phyloP scores from a whole-genome alignment of 2,329 filamentous ascomycete genomes.

The Nothophoma quercina region DNA sequence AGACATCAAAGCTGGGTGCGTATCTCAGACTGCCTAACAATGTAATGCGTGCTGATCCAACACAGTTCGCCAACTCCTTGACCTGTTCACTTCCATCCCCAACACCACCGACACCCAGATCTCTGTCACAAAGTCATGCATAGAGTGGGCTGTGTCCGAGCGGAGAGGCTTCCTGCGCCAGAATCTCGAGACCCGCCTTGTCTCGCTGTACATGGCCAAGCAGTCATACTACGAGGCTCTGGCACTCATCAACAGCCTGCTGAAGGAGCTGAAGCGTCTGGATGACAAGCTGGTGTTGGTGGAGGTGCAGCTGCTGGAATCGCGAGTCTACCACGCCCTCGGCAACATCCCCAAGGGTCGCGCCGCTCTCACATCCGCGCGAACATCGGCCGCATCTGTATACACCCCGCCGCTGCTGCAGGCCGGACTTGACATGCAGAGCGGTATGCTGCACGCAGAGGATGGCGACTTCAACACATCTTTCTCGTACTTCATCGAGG shows the following conservation, averaged over 20 bases:
- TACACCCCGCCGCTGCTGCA: constrained; percentile 96
- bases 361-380: constrained; percentile 90
- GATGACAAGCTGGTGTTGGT: constrained; percentile 98
- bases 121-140: constrained; percentile 95
- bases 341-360: constrained; percentile 96
- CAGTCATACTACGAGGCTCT: constrained; percentile 97
- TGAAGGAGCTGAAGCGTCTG: constrained; percentile 95
- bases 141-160: constrained; percentile 97
- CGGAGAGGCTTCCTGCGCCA: constrained; percentile 95
- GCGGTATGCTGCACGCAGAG: constrained; percentile 97
- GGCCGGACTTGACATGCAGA: constrained; percentile 98
- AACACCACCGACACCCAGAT: constrained; percentile 95
- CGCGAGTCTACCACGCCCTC: constrained; percentile 94
- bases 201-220: constrained; percentile 94
- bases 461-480: constrained; percentile 99
- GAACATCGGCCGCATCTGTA: constrained; percentile 94
- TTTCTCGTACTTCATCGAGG: constrained; percentile 99
- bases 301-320: constrained; percentile 97
- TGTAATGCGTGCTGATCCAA: no score
- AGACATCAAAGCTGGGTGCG: constrained; percentile 95
- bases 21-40: not conserved
- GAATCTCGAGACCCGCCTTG: constrained; percentile 95
- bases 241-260: constrained; percentile 92
- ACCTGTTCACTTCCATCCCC: constrained; percentile 92
- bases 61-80: constrained; percentile 91